Evolutionary conservation across 352 stramenopile genomes (phyloP), one percentile per base, ranked within the genome.

Genomic region (Globisporangium apiculatum): DNA sequence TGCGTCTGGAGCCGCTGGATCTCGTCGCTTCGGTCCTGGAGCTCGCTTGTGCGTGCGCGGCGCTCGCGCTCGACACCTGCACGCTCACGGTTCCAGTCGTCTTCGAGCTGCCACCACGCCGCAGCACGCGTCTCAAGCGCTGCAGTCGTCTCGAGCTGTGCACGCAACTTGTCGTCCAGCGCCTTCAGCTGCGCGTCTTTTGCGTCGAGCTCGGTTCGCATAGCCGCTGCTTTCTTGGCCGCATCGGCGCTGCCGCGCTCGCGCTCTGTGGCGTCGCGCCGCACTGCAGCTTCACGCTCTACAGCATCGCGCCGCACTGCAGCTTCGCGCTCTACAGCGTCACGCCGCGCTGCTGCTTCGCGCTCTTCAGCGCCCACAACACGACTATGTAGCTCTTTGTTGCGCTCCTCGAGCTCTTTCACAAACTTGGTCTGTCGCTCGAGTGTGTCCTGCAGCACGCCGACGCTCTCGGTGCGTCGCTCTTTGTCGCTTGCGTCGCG

Each of bases 1-100:
- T 69, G 66, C 3, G 66, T 52, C 53, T 76, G 66, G 5, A 69
- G 58, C 43, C 48, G 66, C 41, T 67, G 53, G 31, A 69, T 53
- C 18, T 60, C 36, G 14, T 60, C 45, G 46, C 46, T 53, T 37
- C 48, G 53, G 18, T 62, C 57, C 24, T 37, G 15, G 8, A 45
- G 17, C 14, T 62, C 45, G 17, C 12, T 52, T 12, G 49, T 15
- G 9, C 57, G 15, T 31, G 52, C 36, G 9, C 48, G 49, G 38
- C 57, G 55, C 18, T 54, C 55, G 15, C 47, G 45, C 11, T 57
- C 45, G 24, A 60, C 47, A 2, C n/a, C 37, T 17, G 35, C 37
- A 11, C 40, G 55, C 38, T 57, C 49, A 3, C 57, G 57, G 24
- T 55, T 53, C 7, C 51, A 51, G 5, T 62, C 57, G 8, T 62